A percentile compares a stretch with the other conserved stretches of the same genome.
Conservation (phyloP, 2,329 filamentous ascomycete genomes). For the Lizonia empirigonia region DNA sequence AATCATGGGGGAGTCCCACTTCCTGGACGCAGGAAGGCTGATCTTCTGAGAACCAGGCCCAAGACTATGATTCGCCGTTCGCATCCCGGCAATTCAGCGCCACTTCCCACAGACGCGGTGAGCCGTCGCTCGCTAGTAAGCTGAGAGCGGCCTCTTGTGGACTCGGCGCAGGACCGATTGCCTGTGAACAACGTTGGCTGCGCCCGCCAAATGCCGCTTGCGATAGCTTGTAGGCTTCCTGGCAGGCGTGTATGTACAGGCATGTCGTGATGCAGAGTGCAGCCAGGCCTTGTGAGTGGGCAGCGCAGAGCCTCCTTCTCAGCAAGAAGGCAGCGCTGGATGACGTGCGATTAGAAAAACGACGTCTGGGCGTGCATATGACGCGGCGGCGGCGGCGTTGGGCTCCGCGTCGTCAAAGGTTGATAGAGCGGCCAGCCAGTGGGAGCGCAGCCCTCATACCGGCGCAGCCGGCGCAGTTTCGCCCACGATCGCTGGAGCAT, state of each 20-base stretch:
- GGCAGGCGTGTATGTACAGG: slow-evolving; percentile 14
- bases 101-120: slow-evolving; percentile 17
- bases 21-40: slow-evolving; percentile 14
- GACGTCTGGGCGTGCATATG: slow-evolving; percentile 3
- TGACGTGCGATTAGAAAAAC: slow-evolving; percentile 16
- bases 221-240: slow-evolving; percentile 12
- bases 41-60: slow-evolving; percentile 14
- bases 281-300: slow-evolving; percentile 17
- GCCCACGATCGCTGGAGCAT: slow-evolving; percentile 25
- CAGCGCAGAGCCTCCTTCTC: slow-evolving; percentile 18
- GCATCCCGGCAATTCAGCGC: slow-evolving; percentile 17
- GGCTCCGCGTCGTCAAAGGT: slow-evolving; percentile 20
- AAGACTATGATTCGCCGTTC: slow-evolving; percentile 17
- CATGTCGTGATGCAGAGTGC: slow-evolving; percentile 16
- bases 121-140: slow-evolving; percentile 14
- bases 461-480: slow-evolving; percentile 17
- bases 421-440: slow-evolving; percentile 24
- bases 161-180: slow-evolving; percentile 32
- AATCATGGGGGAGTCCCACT: slow-evolving; percentile 13
- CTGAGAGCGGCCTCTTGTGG: slow-evolving; percentile 15
- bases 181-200: slow-evolving; percentile 16
- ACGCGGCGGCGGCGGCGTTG: slow-evolving; percentile 16
- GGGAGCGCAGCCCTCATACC: slow-evolving; percentile 17
- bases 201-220: slow-evolving; percentile 23
- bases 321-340: neutral